A percentile compares a stretch with the other conserved stretches of the same genome.
Conservation (phyloP, 495 filamentous ascomycete genomes). For the Penicillium coffeae region DNA sequence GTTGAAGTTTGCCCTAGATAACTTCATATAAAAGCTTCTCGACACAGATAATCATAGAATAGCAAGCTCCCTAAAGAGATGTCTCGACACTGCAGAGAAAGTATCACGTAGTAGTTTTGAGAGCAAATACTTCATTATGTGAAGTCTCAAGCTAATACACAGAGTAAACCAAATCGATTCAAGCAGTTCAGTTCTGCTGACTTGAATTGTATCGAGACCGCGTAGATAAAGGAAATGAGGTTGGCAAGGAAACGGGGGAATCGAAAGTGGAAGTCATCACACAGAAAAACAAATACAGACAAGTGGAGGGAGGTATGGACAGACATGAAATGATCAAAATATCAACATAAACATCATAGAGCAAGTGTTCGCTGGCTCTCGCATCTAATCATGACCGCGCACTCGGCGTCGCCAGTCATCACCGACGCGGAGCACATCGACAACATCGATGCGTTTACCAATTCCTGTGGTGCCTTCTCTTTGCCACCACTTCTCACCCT, state of each 20-base stretch:
- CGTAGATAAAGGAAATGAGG: slow-evolving; percentile 1
- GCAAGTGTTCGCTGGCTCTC: not conserved
- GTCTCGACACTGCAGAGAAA: no score
- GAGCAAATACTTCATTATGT: no score
- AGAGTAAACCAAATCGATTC: not conserved
- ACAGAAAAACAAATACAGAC: slow-evolving; percentile 6
- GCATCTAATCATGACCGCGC: slow-evolving; percentile 63
- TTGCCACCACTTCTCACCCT: slow-evolving; percentile 75
- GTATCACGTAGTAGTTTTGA: no score
- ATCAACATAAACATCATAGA: slow-evolving; percentile 27
- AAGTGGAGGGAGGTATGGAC: slow-evolving; percentile 30
- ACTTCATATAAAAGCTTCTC: no score
- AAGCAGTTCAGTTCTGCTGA: not conserved
- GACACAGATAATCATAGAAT: no score
- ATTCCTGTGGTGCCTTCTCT: slow-evolving; percentile 73
- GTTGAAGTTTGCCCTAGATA: no score
- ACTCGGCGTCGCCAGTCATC: slow-evolving; percentile 82
- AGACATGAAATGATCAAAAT: slow-evolving; percentile 20
- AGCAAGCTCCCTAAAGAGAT: no score
- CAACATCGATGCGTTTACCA: slow-evolving; percentile 80
- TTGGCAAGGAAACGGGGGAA: slow-evolving; percentile 32
- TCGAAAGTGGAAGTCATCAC: slow-evolving; percentile 30
- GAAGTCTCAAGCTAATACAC: no score
- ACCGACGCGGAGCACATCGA: slow-evolving; percentile 69
- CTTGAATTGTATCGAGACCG: slow-evolving; percentile 9